Percentiles rank a stretch among this genome's conserved stretches.
Conservation (phyloP, 768 basidiomycete species). For the Psilocybe cyanescens region DNA sequence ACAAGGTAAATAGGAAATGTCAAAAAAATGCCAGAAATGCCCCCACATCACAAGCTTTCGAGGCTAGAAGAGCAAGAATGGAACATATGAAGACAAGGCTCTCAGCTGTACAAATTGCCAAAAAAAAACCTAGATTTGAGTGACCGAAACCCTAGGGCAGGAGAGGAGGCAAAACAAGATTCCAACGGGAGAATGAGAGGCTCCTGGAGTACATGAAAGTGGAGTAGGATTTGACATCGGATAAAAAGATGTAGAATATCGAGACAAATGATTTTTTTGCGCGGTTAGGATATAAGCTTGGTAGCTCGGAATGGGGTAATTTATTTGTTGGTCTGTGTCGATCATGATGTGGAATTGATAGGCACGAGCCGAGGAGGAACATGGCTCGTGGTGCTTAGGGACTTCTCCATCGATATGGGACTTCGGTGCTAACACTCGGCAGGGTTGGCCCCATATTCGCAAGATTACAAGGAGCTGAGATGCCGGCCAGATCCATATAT, state of each 20-base stretch:
- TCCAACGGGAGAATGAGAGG: no score
- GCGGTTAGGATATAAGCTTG: background rate
- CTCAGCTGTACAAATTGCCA: background rate
- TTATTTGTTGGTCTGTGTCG: background rate
- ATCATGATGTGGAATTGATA: constrained; percentile 4
- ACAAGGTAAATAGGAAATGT: background rate
- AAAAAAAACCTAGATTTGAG: background rate
- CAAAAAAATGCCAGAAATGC: background rate
- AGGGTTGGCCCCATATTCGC: constrained; percentile 19
- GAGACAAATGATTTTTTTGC: background rate
- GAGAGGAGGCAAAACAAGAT: no score
- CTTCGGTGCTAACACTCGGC: constrained; percentile 5
- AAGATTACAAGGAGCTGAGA: constrained; percentile 23
- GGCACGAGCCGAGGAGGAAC: constrained; percentile 2
- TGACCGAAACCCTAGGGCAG: no score
- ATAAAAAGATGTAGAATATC: no score
- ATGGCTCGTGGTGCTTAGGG: background rate
- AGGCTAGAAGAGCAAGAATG: background rate
- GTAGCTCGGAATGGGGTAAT: background rate
- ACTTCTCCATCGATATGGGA: constrained; percentile 2
- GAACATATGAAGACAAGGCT: background rate
- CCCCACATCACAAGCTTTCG: background rate
- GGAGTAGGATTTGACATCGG: no score
- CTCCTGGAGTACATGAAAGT: no score
- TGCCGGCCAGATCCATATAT: constrained; percentile 20